Conservation (phyloP, 352 stramenopile genomes). For the Aphanomyces invadans region DNA sequence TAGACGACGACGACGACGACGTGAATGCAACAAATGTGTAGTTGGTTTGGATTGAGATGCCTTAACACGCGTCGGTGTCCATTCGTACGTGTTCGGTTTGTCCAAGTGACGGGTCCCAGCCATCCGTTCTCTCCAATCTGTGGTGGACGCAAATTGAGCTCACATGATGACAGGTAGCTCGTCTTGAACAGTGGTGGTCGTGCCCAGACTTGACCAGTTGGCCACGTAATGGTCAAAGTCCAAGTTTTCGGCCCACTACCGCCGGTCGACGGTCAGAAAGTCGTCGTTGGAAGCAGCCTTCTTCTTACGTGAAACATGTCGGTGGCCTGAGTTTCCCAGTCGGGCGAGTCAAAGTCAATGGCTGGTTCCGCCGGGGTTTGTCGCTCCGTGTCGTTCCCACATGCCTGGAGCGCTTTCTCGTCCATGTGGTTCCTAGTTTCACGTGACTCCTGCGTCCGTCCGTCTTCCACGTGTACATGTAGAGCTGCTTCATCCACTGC, state of each 20-base stretch:
- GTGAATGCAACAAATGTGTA: neutral
- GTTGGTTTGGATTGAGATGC: too few relatives aligned
- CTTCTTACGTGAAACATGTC: slow-evolving; percentile 47
- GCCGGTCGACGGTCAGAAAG: too few relatives aligned
- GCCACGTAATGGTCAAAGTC: slow-evolving; percentile 71
- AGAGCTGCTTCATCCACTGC: slow-evolving; percentile 77
- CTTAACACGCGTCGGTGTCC: too few relatives aligned
- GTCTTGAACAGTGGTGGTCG: slow-evolving; percentile 34
- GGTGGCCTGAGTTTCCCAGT: slow-evolving; percentile 58
- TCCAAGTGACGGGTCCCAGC: too few relatives aligned
- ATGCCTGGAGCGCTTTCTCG: slow-evolving; percentile 21
- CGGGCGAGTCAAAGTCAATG: slow-evolving; percentile 61
- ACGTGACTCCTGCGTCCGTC: too few relatives aligned
- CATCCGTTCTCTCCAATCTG: too few relatives aligned
- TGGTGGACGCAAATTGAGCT: too few relatives aligned
- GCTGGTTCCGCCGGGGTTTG: slow-evolving; percentile 22
- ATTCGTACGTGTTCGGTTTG: too few relatives aligned
- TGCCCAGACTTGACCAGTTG: slow-evolving; percentile 53
- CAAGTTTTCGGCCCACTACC: slow-evolving; percentile 45
- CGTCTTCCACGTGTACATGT: too few relatives aligned
- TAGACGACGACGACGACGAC: neutral
- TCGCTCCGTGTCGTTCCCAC: slow-evolving; percentile 1
- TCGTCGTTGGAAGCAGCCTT: too few relatives aligned
- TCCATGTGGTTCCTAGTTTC: slow-evolving; percentile 24
- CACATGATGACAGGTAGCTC: neutral